phyloP scores from a whole-genome alignment of 805 yeast species.

The Monosporozyma solicola region DNA sequence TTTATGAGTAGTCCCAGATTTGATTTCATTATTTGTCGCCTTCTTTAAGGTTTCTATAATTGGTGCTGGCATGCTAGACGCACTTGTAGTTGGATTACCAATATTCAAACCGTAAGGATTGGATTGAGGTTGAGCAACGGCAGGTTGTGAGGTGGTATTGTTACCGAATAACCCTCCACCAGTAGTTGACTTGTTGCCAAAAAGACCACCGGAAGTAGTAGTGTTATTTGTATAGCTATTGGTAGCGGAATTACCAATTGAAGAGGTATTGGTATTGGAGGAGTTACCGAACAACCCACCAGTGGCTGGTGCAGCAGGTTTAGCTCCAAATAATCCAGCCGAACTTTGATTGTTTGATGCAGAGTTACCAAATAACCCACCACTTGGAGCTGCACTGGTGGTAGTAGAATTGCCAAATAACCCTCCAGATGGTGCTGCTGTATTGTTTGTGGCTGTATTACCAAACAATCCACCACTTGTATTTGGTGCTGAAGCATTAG shows the following conservation, averaged over 20 bases:
- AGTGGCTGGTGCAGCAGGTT: constrained; percentile 2
- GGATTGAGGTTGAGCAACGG: neutral
- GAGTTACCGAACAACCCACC: constrained; percentile 9
- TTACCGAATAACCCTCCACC: constrained; percentile 40
- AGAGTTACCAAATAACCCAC: constrained; percentile 19
- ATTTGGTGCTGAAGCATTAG: neutral
- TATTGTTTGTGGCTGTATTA: constrained; percentile 7
- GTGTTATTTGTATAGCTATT: neutral
- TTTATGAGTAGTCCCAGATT: neutral
- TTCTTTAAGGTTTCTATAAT: constrained; percentile 26
- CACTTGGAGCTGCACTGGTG: constrained; percentile 7
- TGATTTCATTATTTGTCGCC: neutral
- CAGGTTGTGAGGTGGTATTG: neutral
- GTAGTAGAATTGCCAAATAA: constrained; percentile 5
- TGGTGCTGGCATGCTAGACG: constrained; percentile 33
- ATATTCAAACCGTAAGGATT: constrained; percentile 30
- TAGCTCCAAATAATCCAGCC: constrained; percentile 16
- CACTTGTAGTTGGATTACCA: constrained; percentile 18
- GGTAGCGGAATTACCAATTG: constrained; percentile 5
- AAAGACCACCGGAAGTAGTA: constrained; percentile 15
- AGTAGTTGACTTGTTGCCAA: constrained; percentile 15
- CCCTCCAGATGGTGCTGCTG: constrained; percentile 20
- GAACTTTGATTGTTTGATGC: constrained; percentile 5
- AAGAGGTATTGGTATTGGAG: constrained; percentile 3
- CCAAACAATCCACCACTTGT: constrained; percentile 13